Evolutionary conservation across 306 rosid genomes (phyloP).

Genomic region (Pyrus communis): DNA sequence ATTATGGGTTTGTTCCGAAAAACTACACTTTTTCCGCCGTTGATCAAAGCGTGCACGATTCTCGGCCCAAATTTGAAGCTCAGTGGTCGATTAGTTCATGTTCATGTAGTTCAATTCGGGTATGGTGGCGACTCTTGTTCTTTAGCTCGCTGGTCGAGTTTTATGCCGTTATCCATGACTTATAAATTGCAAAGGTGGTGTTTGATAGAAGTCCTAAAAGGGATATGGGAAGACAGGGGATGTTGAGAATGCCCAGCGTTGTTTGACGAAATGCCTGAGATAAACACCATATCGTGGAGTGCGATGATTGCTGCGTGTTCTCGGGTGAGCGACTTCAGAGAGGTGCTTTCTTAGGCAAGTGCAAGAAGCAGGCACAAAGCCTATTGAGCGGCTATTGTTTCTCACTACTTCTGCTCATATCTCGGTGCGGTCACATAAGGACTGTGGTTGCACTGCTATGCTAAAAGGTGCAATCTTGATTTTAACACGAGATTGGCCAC

Average conservation of each 20-base stretch:
- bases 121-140: constrained; percentile 40
- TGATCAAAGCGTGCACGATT: constrained; percentile 49
- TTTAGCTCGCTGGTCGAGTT: constrained; percentile 47
- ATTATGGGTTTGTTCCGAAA: constrained; percentile 42
- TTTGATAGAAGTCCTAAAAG: constrained; percentile 38
- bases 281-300: constrained; percentile 57
- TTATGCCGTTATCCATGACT: constrained; percentile 27
- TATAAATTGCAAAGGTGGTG: constrained; percentile 36
- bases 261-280: constrained; percentile 73
- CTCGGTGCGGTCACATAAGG: constrained; percentile 38
- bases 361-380: constrained; percentile 29
- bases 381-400: constrained; percentile 36
- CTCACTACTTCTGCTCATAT: constrained; percentile 36
- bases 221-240: constrained; percentile 76
- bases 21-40: constrained; percentile 67
- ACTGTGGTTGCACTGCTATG: constrained; percentile 36
- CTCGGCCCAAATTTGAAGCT: constrained; percentile 8
- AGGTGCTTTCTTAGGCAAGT: constrained; percentile 28
- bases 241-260: constrained; percentile 39
- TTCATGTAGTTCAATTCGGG: constrained; percentile 50
- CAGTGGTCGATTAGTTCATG: constrained; percentile 52
- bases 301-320: constrained; percentile 46
- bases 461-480: constrained; percentile 25
- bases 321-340: constrained; percentile 27
- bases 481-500: constrained; percentile 48